A percentile compares a stretch with the other conserved stretches of the same genome.
phyloP scores from a whole-genome alignment of 169 alveolate species.

The Eimeria acervulina region DNA sequence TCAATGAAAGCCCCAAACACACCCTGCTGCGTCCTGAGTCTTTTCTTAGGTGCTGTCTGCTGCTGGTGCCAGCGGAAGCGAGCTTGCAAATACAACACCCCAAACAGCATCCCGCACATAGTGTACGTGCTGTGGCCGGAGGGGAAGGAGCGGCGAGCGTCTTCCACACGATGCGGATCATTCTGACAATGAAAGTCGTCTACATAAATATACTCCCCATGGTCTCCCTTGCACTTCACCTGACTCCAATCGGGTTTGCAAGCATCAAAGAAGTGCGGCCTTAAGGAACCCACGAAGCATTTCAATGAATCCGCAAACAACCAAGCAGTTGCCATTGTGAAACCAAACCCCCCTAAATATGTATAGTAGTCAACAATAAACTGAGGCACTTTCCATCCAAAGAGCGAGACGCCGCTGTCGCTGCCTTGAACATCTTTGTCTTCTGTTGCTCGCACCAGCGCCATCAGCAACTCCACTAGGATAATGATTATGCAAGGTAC shows the following conservation, averaged over 20 bases:
- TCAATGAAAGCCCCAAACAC: background rate
- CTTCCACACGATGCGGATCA: background rate
- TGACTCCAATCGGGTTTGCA: background rate
- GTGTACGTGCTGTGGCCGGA: conserved; percentile 8
- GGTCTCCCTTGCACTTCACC: background rate
- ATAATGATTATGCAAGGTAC: background rate
- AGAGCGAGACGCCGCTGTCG: background rate
- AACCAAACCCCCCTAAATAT: background rate
- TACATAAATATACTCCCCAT: background rate
- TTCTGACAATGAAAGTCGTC: background rate
- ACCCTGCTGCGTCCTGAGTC: background rate
- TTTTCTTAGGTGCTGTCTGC: background rate
- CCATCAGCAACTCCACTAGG: background rate
- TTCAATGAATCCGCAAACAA: conserved; percentile 5
- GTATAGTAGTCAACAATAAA: background rate
- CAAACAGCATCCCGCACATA: conserved; percentile 19
- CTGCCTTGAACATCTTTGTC: background rate
- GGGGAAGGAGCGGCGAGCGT: conserved; percentile 26
- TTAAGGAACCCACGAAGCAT: background rate
- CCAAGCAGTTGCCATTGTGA: background rate
- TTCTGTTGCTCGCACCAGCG: background rate
- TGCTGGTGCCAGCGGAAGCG: conserved; percentile 15
- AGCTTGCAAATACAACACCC: background rate
- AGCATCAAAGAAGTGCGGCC: background rate
- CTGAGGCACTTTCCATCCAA: background rate